Evolutionary conservation across 192 early-diverging fungal species (phyloP), one percentile per base, ranked within the genome.

Genomic region (Entophlyctis luteolus): DNA sequence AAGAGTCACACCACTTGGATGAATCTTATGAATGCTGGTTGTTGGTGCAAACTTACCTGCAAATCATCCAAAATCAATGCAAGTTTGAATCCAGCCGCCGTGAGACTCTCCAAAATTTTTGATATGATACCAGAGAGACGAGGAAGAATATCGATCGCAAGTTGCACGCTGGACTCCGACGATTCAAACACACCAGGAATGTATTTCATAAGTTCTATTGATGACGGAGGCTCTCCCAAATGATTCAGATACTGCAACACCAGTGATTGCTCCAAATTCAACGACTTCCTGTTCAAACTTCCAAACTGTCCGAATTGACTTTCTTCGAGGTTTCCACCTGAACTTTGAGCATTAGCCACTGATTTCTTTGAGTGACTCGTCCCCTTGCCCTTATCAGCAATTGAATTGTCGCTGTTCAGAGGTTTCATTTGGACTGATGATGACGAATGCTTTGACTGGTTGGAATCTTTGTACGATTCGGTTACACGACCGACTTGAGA

Each of bases 1-100:
- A 20, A 55, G 49, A 54, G 27, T 66, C 63, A 28, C 63, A 66
- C 63, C 63, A 66, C 48, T 42, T 8, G n/a, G n/a, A n/a, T n/a
- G n/a, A n/a, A n/a, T n/a, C n/a, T n/a, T n/a, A n/a, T n/a, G n/a
- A n/a, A n/a, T n/a, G n/a, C n/a, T n/a, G n/a, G n/a, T n/a, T n/a
- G n/a, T n/a, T n/a, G n/a, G n/a, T 42, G n/a, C n/a, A 42, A 42
- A 42, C n/a, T 42, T 8, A 42, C 39, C 39, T 66, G 63, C 14
- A 66, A 39, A 39, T 66, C 63, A 66, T 66, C 63, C n/a, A 66
- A 66, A 53, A 66, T 53, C 5, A 66, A 39, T 8, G 63, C 50
- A 36, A 35, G 18, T 25, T 47, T 25, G 10, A 66, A 20, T 12
- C 63, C 63, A 22, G 42, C 4, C 22, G 27, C 16, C 22, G 4